Percentiles rank a stretch among this genome's conserved stretches.
Conservation (phyloP, 2,329 filamentous ascomycete genomes). For the Alternaria metachromatica region DNA sequence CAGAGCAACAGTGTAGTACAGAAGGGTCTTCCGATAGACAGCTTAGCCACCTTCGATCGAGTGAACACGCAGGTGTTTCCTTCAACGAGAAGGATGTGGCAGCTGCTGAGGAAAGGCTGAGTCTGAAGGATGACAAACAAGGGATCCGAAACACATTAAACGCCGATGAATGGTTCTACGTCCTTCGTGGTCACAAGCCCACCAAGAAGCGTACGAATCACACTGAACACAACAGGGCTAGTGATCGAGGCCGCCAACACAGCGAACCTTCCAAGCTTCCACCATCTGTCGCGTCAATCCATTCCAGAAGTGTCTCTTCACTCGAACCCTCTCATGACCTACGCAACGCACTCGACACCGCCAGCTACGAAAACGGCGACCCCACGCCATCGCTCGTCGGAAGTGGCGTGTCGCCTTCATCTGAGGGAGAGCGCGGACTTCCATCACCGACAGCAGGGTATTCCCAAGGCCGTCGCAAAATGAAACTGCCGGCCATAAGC, state of each 20-base stretch:
- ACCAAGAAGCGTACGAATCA: background rate
- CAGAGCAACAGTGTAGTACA: background rate
- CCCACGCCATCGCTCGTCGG: background rate
- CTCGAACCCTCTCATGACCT: background rate
- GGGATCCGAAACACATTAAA: background rate
- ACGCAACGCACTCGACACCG: background rate
- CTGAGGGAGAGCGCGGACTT: too few species aligned
- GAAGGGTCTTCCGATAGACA: background rate
- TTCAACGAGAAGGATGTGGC: background rate
- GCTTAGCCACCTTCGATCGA: background rate
- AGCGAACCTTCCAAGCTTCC: background rate
- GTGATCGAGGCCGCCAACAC: background rate
- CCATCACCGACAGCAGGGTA: background rate
- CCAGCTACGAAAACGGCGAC: background rate
- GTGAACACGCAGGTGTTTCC: background rate
- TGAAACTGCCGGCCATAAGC: background rate
- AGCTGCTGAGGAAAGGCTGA: background rate
- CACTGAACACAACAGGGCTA: background rate
- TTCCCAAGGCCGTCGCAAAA: background rate
- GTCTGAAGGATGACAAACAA: background rate
- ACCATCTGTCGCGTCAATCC: background rate
- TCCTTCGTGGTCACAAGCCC: background rate
- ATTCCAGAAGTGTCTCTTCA: background rate
- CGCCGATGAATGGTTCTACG: constrained; percentile 1
- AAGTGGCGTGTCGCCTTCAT: background rate